These are phyloP conservation scores for Suillus weaverae DNA, from an alignment of 768 basidiomycete genomes.

Conservation along the genomic window DNA sequence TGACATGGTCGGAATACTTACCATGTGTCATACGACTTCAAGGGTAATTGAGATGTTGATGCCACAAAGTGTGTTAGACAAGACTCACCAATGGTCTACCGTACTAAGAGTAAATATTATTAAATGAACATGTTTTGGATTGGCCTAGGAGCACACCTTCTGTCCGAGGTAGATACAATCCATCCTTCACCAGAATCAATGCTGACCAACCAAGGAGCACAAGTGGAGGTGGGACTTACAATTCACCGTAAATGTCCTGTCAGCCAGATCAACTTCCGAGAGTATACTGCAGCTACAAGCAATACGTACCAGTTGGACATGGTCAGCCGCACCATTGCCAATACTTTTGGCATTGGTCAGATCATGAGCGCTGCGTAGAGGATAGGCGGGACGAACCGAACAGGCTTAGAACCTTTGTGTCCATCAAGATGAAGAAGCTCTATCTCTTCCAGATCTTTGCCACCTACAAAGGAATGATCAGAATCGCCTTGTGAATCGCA, in stretches of 20 bases:
- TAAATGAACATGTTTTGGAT: not conserved
- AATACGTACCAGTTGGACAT: slow-evolving; percentile 73
- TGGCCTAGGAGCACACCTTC: slow-evolving; percentile 54
- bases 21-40: slow-evolving; percentile 61
- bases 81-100: slow-evolving; percentile 70
- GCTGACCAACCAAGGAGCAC: not conserved
- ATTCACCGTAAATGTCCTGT: slow-evolving; percentile 95
- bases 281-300: not conserved
- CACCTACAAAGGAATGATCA: slow-evolving; percentile 38
- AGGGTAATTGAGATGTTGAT: slow-evolving; percentile 6
- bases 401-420: slow-evolving; percentile 82
- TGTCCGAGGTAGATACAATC: slow-evolving; percentile 97
- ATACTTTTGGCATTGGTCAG: slow-evolving; percentile 45
- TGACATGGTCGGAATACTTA: slow-evolving; percentile 22
- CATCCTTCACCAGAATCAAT: slow-evolving; percentile 51
- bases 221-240: slow-evolving; percentile 43
- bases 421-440: slow-evolving; percentile 88
- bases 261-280: slow-evolving; percentile 6
- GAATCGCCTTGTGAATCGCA: slow-evolving; percentile 3
- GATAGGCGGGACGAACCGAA: slow-evolving; percentile 43
- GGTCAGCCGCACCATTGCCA: slow-evolving; percentile 95
- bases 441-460: slow-evolving; percentile 80
- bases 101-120: slow-evolving; percentile 43
- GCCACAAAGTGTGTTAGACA: not conserved
- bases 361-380: not conserved